Evolutionary conservation across 441 rosid genomes (phyloP).

Genomic region (Erysimum pusillum): DNA sequence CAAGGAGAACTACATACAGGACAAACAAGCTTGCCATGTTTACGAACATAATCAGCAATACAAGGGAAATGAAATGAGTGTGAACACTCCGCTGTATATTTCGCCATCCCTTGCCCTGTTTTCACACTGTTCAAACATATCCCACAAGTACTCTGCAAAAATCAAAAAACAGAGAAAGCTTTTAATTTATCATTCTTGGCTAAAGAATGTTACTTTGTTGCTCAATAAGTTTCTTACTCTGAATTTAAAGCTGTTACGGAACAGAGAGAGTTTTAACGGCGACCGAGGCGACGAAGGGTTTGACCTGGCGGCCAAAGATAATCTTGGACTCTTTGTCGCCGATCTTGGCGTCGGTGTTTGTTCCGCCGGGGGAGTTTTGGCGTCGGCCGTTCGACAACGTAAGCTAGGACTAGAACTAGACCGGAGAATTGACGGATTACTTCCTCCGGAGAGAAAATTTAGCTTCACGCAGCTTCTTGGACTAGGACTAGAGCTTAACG

Average conservation of each 20-base stretch:
- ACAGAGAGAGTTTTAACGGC: slow-evolving; percentile 71
- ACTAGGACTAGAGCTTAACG: slow-evolving; percentile 52
- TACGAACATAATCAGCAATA: slow-evolving; percentile 62
- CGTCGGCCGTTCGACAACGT: slow-evolving; percentile 52
- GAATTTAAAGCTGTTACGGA: slow-evolving; percentile 79
- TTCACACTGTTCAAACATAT: slow-evolving; percentile 72
- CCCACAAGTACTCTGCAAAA: slow-evolving; percentile 66
- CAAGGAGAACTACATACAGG: slow-evolving; percentile 70
- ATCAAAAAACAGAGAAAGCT: not conserved
- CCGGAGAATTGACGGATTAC: slow-evolving; percentile 80
- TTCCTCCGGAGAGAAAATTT: slow-evolving; percentile 63
- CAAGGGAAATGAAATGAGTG: slow-evolving; percentile 79
- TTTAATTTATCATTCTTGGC: not conserved
- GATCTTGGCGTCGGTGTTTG: slow-evolving; percentile 54
- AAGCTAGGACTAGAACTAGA: slow-evolving; percentile 56
- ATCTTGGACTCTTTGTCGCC: slow-evolving; percentile 45
- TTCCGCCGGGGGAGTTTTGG: slow-evolving; percentile 34
- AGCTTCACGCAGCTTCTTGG: slow-evolving; percentile 71
- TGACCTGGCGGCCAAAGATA: slow-evolving; percentile 42
- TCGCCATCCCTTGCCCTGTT: slow-evolving; percentile 73
- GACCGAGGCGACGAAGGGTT: slow-evolving; percentile 70
- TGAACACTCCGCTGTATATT: slow-evolving; percentile 78
- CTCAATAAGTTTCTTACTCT: slow-evolving; percentile 52
- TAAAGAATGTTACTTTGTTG: not conserved
- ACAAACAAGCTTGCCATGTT: slow-evolving; percentile 58